Conservation (phyloP, 306 rosid species). For the Senna tora region DNA sequence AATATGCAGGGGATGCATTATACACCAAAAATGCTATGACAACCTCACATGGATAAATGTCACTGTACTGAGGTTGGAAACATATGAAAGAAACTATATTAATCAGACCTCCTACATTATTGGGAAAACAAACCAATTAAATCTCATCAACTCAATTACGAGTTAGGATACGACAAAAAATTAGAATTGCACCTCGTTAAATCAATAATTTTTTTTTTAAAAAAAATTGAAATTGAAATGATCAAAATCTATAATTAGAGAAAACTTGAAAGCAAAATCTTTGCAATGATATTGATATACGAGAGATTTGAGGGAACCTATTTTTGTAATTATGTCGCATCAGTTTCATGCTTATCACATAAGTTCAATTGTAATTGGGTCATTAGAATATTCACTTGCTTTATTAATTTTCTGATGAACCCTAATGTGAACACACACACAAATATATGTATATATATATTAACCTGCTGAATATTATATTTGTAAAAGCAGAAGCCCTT, state of each 20-base stretch:
- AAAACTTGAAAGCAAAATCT: constrained; percentile 32
- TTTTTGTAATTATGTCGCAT: constrained; percentile 9
- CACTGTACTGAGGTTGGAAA: too few species aligned
- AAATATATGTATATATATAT: too few species aligned
- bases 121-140: too few species aligned
- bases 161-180: too few species aligned
- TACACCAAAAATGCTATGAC: too few species aligned
- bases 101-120: too few species aligned
- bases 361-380: constrained; percentile 20
- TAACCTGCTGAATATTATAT: not conserved
- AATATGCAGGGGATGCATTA: too few species aligned
- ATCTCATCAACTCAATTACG: too few species aligned
- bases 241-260: not conserved
- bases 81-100: too few species aligned
- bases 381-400: constrained; percentile 3
- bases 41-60: too few species aligned
- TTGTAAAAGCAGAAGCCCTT: constrained; percentile 14
- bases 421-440: constrained; percentile 15
- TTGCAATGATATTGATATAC: constrained; percentile 34
- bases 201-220: too few species aligned
- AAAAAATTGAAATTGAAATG: not conserved
- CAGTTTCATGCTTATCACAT: constrained; percentile 35
- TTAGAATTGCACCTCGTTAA: too few species aligned
- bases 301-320: constrained; percentile 16
- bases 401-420: not conserved